A percentile compares a stretch with the other conserved stretches of the same genome.
Evolutionary conservation across 2,329 filamentous ascomycete species (phyloP).

Genomic region (Penicillium sp.): DNA sequence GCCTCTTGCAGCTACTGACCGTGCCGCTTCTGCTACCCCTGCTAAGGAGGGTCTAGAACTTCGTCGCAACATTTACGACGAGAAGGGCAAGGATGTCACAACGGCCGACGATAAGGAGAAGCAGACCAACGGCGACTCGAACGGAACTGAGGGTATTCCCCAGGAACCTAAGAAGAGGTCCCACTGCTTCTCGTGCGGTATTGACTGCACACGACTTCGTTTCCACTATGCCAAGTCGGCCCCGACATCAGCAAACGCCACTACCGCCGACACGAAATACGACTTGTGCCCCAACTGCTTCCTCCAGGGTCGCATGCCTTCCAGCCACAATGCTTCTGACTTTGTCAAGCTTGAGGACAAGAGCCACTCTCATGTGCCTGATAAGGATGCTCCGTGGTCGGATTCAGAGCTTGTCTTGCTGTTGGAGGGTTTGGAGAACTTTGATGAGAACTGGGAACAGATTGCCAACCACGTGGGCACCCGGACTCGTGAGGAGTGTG

Average conservation of each 20-base stretch:
- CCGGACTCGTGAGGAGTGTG: conserved; percentile 90
- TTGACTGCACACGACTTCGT: conserved; percentile 75
- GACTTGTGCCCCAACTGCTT: conserved; percentile 92
- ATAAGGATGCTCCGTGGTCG: conserved; percentile 85
- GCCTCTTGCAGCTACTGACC: conserved; percentile 66
- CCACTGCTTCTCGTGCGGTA: conserved; percentile 86
- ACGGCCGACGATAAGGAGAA: conserved; percentile 67
- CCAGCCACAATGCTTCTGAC: conserved; percentile 72
- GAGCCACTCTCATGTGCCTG: conserved; percentile 72
- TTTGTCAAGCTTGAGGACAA: conserved; percentile 89
- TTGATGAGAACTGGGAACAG: conserved; percentile 92
- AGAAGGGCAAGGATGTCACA: conserved; percentile 79
- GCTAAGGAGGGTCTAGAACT: conserved; percentile 92
- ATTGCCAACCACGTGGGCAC: conserved; percentile 91
- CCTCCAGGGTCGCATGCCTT: conserved; percentile 77
- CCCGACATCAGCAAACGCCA: conserved; percentile 57
- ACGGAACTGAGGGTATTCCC: conserved; percentile 55
- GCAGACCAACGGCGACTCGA: conserved; percentile 70
- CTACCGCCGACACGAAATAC: conserved; percentile 63
- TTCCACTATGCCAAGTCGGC: conserved; percentile 68
- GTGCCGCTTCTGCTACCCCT: conserved; percentile 62
- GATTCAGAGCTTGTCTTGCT: conserved; percentile 86
- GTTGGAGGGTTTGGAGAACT: conserved; percentile 85
- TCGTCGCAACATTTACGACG: conserved; percentile 91
- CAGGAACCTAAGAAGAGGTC: conserved; percentile 65